Evolutionary conservation across 2,329 filamentous ascomycete genomes (phyloP).

Genomic region (Phyllosticta capitalensis): DNA sequence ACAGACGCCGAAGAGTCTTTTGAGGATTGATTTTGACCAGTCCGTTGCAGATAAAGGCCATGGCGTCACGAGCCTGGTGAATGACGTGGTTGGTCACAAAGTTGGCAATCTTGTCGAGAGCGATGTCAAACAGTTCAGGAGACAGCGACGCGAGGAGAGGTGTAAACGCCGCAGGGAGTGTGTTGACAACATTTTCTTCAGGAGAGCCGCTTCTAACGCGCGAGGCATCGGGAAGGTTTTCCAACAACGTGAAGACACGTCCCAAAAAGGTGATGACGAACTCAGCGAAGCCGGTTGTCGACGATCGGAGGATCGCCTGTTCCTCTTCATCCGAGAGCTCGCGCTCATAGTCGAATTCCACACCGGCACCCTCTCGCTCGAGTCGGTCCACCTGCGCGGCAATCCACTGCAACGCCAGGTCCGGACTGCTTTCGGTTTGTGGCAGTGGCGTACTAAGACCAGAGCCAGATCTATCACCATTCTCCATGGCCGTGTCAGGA

Average conservation of each 20-base stretch:
- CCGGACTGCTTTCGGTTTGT: conserved; percentile 32
- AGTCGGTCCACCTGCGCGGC: conserved; percentile 89
- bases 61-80: conserved; percentile 90
- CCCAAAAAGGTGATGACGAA: conserved; percentile 86
- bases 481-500: neutral
- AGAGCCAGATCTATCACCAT: conserved; percentile 2
- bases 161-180: conserved; percentile 80
- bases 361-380: conserved; percentile 74
- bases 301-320: conserved; percentile 79
- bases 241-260: conserved; percentile 87
- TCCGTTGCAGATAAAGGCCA: conserved; percentile 96
- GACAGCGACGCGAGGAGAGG: conserved; percentile 86
- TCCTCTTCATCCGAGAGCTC: conserved; percentile 82
- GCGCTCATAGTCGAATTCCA: conserved; percentile 74
- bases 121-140: conserved; percentile 85
- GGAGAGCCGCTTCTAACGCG: conserved; percentile 82
- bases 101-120: conserved; percentile 79
- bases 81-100: conserved; percentile 94
- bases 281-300: conserved; percentile 86
- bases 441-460: conserved; percentile 23
- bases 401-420: conserved; percentile 82
- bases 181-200: conserved; percentile 95
- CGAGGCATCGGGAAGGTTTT: conserved; percentile 87
- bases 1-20: conserved; percentile 81
- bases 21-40: conserved; percentile 92